Evolutionary conservation across 1,284 basidiomycete genomes (phyloP).

Genomic region (Apiotrichum domesticum): DNA sequence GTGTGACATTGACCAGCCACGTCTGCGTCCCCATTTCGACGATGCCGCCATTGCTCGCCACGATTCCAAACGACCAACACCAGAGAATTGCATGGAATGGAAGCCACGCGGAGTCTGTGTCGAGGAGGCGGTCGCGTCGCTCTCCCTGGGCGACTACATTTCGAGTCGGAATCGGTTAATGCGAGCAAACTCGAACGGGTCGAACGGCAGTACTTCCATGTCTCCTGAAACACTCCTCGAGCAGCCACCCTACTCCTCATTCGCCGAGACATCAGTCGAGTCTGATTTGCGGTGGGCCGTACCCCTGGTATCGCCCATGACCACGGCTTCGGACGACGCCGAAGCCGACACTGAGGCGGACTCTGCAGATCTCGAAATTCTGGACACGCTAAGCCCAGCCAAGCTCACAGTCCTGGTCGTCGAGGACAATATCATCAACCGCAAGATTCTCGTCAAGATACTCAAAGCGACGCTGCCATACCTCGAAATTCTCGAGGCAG

Average conservation of each 20-base stretch:
- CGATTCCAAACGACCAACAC: too few species aligned
- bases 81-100: constrained; percentile 8
- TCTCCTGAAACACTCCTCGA: neutral
- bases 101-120: constrained; percentile 31
- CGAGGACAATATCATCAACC: constrained; percentile 45
- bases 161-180: constrained; percentile 9
- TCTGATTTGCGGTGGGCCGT: neutral
- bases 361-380: too few species aligned
- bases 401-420: constrained; percentile 37
- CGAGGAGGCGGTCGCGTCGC: constrained; percentile 35
- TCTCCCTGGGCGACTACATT: constrained; percentile 39
- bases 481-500: constrained; percentile 35
- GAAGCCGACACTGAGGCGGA: too few species aligned
- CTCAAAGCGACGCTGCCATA: constrained; percentile 24
- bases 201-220: neutral
- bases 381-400: neutral
- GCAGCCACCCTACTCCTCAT: too few species aligned
- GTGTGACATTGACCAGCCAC: neutral
- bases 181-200: neutral
- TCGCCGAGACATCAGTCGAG: neutral
- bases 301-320: neutral
- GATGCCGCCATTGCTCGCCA: neutral
- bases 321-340: neutral
- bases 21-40: constrained; percentile 10
- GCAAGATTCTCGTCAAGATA: constrained; percentile 43